Evolutionary conservation across 306 rosid genomes (phyloP), one percentile per base, ranked within the genome.

Genomic region (Sphenostylis stenocarpa): DNA sequence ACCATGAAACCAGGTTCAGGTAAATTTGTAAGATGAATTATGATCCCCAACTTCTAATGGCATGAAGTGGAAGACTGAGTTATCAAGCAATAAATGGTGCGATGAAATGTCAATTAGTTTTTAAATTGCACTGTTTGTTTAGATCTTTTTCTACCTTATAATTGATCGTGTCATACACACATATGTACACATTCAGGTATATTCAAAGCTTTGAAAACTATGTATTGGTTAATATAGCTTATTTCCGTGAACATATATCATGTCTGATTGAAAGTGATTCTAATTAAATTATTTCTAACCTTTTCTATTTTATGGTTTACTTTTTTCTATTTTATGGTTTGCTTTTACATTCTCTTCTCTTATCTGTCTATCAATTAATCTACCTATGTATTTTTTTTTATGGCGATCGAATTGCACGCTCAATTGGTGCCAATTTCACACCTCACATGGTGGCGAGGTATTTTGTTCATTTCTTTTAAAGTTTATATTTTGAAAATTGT

Each of bases 371-470:
- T 74, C 28, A 29, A 44, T 62, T 56, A 47, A 70, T 51, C 26
- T 51, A 29, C 23, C 16, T 26, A n/a, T n/a, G n/a, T 51, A 23
- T 39, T 20, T 53, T 43, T 83, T 70, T 72, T 83, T 70, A 75
- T 91, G 98, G 93, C 53, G 81, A 83, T 64, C 86, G 83, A 81
- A 77, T 82, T 76, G 90, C 94, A 23, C 90, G 81, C 80, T 83
- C 91, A 0, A 85, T 87, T 57, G 97, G 94, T 78, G 90, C 97
- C 19, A 90, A 90, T 83, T 91, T 94, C 80, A 88, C 93, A 14
- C 88, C 94, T 39, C 96, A 94, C 56, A 77, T 82, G 85, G 87
- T 21, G 98, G 98, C 58, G 98, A 94, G 98, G 98, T 94, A 90
- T 83, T 81, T 20, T 49, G 47, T 60, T 60, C 45, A 28, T 53